phyloP scores from a whole-genome alignment of 306 rosid genomes.

The Dalbergia cochinchinensis region DNA sequence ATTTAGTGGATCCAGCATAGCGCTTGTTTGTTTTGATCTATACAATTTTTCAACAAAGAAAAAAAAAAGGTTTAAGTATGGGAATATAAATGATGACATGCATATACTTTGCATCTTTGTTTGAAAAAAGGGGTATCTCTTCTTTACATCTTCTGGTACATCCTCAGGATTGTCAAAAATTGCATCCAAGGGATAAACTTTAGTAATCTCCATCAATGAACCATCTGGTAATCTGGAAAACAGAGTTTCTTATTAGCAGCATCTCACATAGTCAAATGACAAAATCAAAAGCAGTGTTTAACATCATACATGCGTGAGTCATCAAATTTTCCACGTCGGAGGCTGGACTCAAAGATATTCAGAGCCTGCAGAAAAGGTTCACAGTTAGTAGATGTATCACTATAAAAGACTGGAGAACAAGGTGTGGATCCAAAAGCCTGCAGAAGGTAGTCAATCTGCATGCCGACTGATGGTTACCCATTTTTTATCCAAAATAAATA shows the following conservation, averaged over 20 bases:
- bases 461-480: conserved; percentile 69
- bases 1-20: conserved; percentile 88
- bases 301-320: conserved; percentile 80
- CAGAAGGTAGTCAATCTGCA: neutral
- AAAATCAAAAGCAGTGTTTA: conserved; percentile 35
- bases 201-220: conserved; percentile 87
- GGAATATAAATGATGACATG: conserved; percentile 46
- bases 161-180: conserved; percentile 93
- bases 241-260: conserved; percentile 41
- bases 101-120: conserved; percentile 32
- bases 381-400: conserved; percentile 39
- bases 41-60: conserved; percentile 23
- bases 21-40: conserved; percentile 93
- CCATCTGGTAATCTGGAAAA: conserved; percentile 91
- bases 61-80: neutral
- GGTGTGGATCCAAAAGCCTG: neutral
- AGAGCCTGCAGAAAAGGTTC: conserved; percentile 65
- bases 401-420: conserved; percentile 30
- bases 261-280: conserved; percentile 14
- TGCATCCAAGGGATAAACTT: conserved; percentile 95
- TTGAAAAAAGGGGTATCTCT: conserved; percentile 18
- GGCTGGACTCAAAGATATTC: conserved; percentile 95
- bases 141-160: conserved; percentile 92
- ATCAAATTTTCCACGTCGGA: conserved; percentile 93
- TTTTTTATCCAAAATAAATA: conserved; percentile 17